Evolutionary conservation across 768 basidiomycete species (phyloP), one percentile per base, ranked within the genome.

Genomic region (Auricularia heimuer): DNA sequence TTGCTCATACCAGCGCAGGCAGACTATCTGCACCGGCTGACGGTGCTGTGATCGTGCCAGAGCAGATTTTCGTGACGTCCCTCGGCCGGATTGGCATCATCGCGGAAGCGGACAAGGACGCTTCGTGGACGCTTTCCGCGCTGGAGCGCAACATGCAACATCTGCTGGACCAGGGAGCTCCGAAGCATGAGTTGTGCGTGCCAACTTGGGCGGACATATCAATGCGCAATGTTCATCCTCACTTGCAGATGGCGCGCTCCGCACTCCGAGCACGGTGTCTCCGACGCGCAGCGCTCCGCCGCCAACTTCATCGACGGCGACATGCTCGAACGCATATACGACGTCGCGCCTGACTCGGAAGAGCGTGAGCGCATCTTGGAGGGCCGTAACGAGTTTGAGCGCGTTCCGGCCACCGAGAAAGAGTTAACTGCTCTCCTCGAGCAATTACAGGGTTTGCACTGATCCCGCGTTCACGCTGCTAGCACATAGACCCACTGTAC

Each of bases 301-400:
- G 81, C 80, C 47, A 93, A 92, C 16, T 94, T 97, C 79, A 78
- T 97, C 35, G 94, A 97, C 67, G 94, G 94, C 1, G 89, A 92
- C 71, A 90, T 94, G 68, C 71, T 97, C 21, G 90, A 94, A 73
- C 75, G 78, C 21, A 85, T 89, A 73, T 77, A 87, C 63, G 74
- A 74, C 18, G 76, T 80, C 61, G 71, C 71, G 44, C 72, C 70
- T 12, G 75, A 80, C 24, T 74, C 79, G 0, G 70, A 76, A 4
- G 73, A 79, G 29, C 75, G 85, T n/a, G 73, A 80, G 63, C 75
- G 79, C 65, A 82, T 90, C 10, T 75, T 87, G 68, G 70, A 77
- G 35, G 90, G 90, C 8, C 74, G 77, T 18, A 84, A 77, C 63
- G 80, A 83, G 62, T 83, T 83, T 2, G 89, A 92, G 74, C 75